Conservation (phyloP, 805 yeast species). For the Ogataea pignaliae region DNA sequence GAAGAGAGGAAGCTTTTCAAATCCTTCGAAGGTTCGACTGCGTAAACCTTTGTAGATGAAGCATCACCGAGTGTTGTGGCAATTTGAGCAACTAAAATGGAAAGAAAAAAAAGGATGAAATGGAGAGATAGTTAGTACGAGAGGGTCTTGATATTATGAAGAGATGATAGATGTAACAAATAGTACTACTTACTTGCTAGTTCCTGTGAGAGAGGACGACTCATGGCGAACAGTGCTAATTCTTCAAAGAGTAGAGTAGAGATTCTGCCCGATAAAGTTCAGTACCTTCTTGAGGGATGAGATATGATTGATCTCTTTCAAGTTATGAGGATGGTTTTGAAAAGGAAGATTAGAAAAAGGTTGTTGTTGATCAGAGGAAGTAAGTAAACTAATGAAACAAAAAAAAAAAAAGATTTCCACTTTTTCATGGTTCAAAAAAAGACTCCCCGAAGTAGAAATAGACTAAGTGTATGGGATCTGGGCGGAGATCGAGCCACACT, state of each 20-base stretch:
- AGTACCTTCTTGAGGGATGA: too few relatives aligned
- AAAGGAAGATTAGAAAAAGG: too few relatives aligned
- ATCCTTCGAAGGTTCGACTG: constrained; percentile 9
- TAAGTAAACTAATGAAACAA: too few relatives aligned
- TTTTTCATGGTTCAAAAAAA: too few relatives aligned
- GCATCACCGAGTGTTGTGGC: constrained; percentile 9
- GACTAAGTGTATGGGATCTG: too few relatives aligned
- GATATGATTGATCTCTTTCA: too few relatives aligned
- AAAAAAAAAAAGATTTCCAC: too few relatives aligned
- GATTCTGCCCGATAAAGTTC: background rate
- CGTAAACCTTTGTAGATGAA: constrained; percentile 11
- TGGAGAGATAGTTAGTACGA: background rate
- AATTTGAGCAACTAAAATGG: constrained; percentile 3
- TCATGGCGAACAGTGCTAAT: background rate
- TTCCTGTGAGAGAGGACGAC: constrained; percentile 1
- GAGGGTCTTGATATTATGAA: background rate
- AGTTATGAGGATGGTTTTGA: too few relatives aligned
- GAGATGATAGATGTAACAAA: too few relatives aligned
- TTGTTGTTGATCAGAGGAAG: too few relatives aligned
- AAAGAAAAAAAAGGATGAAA: background rate
- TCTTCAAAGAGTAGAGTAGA: background rate
- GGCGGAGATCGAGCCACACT: too few relatives aligned
- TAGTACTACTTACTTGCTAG: constrained; percentile 3
- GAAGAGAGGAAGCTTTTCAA: background rate
- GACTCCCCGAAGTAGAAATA: too few relatives aligned